Evolutionary conservation across 805 yeast genomes (phyloP).

Genomic region (Wickerhamiella musiphila): DNA sequence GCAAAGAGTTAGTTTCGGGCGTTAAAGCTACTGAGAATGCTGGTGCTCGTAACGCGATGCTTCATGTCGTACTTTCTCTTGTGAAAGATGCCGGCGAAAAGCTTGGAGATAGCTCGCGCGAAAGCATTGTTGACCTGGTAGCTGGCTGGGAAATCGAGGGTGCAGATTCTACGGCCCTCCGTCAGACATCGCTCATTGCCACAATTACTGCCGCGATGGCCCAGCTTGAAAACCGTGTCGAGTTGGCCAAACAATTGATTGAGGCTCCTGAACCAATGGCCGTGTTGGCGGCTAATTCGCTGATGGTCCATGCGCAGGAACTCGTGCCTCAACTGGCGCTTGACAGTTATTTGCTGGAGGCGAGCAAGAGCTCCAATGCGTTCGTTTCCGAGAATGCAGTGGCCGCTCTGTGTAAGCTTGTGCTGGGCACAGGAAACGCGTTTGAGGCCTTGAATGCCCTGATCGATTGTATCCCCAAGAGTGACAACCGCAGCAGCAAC

Average conservation of each 20-base stretch:
- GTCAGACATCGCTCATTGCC: slow-evolving; percentile 21
- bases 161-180: slow-evolving; percentile 29
- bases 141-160: slow-evolving; percentile 42
- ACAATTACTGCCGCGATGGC: slow-evolving; percentile 25
- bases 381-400: slow-evolving; percentile 51
- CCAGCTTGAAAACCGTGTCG: slow-evolving; percentile 31
- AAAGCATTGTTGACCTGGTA: slow-evolving; percentile 49
- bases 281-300: slow-evolving; percentile 17
- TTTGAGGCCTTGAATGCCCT: slow-evolving; percentile 22
- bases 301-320: slow-evolving; percentile 12
- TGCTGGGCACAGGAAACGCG: slow-evolving; percentile 24
- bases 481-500: slow-evolving; percentile 49
- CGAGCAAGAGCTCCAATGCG: slow-evolving; percentile 8
- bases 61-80: slow-evolving; percentile 70
- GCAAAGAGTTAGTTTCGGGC: slow-evolving; percentile 60
- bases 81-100: slow-evolving; percentile 62
- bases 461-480: slow-evolving; percentile 34
- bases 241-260: slow-evolving; percentile 15
- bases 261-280: slow-evolving; percentile 8
- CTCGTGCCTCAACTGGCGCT: slow-evolving; percentile 13
- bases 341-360: slow-evolving; percentile 16
- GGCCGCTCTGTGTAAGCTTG: slow-evolving; percentile 64
- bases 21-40: slow-evolving; percentile 50
- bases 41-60: slow-evolving; percentile 60
- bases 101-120: slow-evolving; percentile 57